Evolutionary conservation across 371 early-diverging fungal species (phyloP), one percentile per base, ranked within the genome.

Genomic region (Zychaea mexicana): DNA sequence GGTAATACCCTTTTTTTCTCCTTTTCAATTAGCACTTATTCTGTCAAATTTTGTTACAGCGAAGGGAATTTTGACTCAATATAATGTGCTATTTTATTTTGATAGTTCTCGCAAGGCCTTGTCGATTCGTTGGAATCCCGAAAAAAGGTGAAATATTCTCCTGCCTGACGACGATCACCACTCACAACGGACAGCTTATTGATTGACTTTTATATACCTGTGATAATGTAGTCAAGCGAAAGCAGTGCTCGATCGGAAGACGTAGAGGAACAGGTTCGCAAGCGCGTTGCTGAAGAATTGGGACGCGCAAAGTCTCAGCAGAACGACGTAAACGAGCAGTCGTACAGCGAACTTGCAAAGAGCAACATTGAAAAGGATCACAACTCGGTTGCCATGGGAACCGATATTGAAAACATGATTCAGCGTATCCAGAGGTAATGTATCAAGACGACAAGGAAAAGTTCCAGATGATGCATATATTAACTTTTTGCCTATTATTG

Each of bases 341-440:
- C 67, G 9, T 77, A 75, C 38, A 69, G 70, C 61, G 72, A 77
- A 31, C 65, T 82, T 42, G 70, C 75, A 6, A 79, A 75, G 59
- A 59, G 69, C 33, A 77, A 78, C 57, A 74, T 79, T 45, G 74
- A 79, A 31, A 79, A 77, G 26, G 79, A 79, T 45, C 68, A 73
- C 31, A 82, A 76, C 64, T 76, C 82, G 3, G 71, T 82, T 62
- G 79, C 74, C 19, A 70, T 79, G 60, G 64, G 64, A 13, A 70
- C 77, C 19, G 82, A 82, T 66, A 79, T 82, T 52, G 72, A 79
- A 31, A 67, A 45, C 57, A 75, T 82, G 79, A 77, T 82, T 57
- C 66, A 77, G 62, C 71, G 77, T 52, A 65, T 82, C 60, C 67
- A 82, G 49, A 77, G 82, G 82, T 82, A 71, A 17, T 17, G 31